Evolutionary conservation across 2,329 filamentous ascomycete genomes (phyloP).

Genomic region (Epichloe hybrida): DNA sequence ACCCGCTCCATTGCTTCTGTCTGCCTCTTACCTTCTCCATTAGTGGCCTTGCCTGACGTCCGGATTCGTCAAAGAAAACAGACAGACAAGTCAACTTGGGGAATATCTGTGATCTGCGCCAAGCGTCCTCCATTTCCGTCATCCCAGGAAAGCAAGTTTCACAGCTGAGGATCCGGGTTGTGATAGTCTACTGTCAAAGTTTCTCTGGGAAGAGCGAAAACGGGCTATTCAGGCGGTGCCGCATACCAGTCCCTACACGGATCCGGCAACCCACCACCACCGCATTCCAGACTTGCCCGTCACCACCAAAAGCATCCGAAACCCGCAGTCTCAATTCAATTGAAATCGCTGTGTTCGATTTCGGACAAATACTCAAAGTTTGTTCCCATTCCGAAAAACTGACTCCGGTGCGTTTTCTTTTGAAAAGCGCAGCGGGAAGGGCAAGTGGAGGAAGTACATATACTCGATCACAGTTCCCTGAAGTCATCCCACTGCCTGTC

Average conservation of each 20-base stretch:
- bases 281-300: constrained; percentile 2
- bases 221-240: constrained; percentile 2
- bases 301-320: constrained; percentile 2
- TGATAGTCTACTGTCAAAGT: not conserved
- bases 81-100: not conserved
- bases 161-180: not conserved
- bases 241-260: constrained; percentile 5
- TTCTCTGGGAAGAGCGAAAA: constrained; percentile 3
- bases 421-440: not conserved
- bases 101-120: not conserved
- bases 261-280: constrained; percentile 3
- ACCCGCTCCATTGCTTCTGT: not conserved
- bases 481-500: not conserved
- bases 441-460: not conserved
- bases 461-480: not conserved
- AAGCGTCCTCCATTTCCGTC: not conserved
- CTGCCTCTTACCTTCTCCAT: not conserved
- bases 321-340: not conserved
- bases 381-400: not conserved
- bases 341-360: constrained; percentile 3
- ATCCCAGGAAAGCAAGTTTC: not conserved
- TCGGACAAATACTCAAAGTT: not conserved
- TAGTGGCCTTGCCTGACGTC: not conserved
- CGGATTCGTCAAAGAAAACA: not conserved
- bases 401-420: not conserved